Evolutionary conservation across 1,139 yeast species (phyloP).

Genomic region (Suhomyces panamericanus): DNA sequence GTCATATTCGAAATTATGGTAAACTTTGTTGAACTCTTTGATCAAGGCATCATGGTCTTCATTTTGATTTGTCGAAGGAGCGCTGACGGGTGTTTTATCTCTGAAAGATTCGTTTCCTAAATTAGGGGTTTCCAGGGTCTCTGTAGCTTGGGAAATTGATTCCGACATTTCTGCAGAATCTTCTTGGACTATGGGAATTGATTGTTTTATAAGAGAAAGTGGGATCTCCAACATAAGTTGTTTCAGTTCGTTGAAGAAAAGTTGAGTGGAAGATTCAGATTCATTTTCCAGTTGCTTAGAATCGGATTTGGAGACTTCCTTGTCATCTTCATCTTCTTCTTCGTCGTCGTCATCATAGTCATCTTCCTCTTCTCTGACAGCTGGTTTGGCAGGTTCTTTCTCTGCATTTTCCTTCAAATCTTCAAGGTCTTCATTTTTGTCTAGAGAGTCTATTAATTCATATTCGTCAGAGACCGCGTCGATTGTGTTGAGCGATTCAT

Average conservation of each 20-base stretch:
- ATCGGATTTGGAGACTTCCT: too few species aligned
- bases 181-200: constrained; percentile 9
- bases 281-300: too few species aligned
- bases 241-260: constrained; percentile 25
- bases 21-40: constrained; percentile 55
- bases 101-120: constrained; percentile 7
- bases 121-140: constrained; percentile 2
- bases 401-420: constrained; percentile 18
- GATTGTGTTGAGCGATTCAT: constrained; percentile 26
- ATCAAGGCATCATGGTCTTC: constrained; percentile 44
- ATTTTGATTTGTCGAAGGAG: constrained; percentile 12
- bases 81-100: constrained; percentile 3
- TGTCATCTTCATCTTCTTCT: constrained; percentile 26
- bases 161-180: constrained; percentile 12
- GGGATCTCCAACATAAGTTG: constrained; percentile 38
- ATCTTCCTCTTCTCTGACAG: constrained; percentile 38
- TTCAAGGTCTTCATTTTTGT: constrained; percentile 21
- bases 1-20: constrained; percentile 84
- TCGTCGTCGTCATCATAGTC: constrained; percentile 46
- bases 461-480: constrained; percentile 42
- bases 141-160: constrained; percentile 8
- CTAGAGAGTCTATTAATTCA: constrained; percentile 39
- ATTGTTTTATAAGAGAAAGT: constrained; percentile 21
- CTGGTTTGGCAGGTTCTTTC: constrained; percentile 20
- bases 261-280: neutral